These are phyloP conservation scores for Globisporangium cystogenes DNA, from an alignment of 352 stramenopile genomes.

Conservation along the genomic window DNA sequence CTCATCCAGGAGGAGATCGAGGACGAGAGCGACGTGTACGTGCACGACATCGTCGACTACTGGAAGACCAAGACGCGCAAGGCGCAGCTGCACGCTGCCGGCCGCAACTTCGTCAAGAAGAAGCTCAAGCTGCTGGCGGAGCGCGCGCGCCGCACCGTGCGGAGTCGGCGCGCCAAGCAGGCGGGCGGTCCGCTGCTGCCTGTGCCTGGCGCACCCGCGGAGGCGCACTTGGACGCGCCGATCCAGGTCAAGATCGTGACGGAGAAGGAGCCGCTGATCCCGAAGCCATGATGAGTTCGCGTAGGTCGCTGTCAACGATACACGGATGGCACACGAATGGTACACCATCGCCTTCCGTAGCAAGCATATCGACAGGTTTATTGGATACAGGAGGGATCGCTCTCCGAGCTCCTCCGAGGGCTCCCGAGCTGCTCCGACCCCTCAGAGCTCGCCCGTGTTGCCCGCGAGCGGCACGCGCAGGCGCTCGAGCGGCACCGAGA, in stretches of 20 bases:
- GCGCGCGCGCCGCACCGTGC: constrained; percentile 39
- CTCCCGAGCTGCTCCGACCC: neutral
- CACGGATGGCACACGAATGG: too few relatives aligned
- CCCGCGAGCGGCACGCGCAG: constrained; percentile 35
- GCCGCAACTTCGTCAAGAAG: constrained; percentile 40
- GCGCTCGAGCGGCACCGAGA: constrained; percentile 66
- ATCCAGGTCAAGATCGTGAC: constrained; percentile 32
- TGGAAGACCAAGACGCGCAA: constrained; percentile 39
- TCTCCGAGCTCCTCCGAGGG: too few relatives aligned
- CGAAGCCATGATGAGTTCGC: neutral
- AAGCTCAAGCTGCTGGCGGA: constrained; percentile 49
- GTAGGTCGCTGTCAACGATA: neutral
- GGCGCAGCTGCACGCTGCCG: constrained; percentile 21
- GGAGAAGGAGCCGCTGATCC: constrained; percentile 21
- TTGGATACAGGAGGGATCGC: too few relatives aligned
- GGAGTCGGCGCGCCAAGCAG: constrained; percentile 18
- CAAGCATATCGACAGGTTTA: neutral
- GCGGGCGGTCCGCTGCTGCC: neutral
- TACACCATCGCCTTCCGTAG: too few relatives aligned
- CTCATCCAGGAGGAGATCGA: constrained; percentile 89
- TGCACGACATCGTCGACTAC: constrained; percentile 51
- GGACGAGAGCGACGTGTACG: constrained; percentile 82
- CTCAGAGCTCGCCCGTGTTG: constrained; percentile 33
- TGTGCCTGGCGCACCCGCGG: neutral
- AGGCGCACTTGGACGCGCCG: constrained; percentile 15